Evolutionary conservation across 2,329 filamentous ascomycete species (phyloP).

Genomic region (Fusarium sp.): DNA sequence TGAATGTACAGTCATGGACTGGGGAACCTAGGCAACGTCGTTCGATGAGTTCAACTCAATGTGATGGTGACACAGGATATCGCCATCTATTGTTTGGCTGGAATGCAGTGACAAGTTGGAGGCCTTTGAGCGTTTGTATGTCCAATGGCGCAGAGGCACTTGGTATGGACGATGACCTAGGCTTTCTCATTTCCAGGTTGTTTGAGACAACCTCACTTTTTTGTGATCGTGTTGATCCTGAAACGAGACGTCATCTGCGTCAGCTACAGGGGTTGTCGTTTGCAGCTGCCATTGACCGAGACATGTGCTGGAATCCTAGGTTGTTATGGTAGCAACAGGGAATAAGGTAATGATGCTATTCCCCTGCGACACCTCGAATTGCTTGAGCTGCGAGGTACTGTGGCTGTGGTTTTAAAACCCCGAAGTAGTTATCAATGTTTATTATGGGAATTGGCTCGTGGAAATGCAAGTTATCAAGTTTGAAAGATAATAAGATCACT

Average conservation of each 20-base stretch:
- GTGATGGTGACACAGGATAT: slow-evolving; percentile 4
- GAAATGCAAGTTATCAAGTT: not conserved
- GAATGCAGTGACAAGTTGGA: slow-evolving; percentile 21
- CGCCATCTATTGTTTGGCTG: not conserved
- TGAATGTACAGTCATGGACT: slow-evolving; percentile 12
- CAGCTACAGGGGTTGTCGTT: slow-evolving; percentile 12
- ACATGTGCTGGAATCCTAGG: slow-evolving; percentile 25
- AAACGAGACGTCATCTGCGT: slow-evolving; percentile 36
- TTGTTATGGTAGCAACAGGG: slow-evolving; percentile 28
- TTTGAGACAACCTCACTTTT: slow-evolving; percentile 23
- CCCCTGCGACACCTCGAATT: not conserved
- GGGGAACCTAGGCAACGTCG: slow-evolving; percentile 28
- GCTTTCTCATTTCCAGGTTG: not conserved
- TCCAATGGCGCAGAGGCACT: slow-evolving; percentile 5
- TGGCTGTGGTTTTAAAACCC: not conserved
- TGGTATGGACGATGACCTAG: slow-evolving; percentile 18
- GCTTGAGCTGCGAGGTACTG: not conserved
- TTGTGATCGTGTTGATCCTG: slow-evolving; percentile 19
- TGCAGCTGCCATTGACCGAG: not conserved
- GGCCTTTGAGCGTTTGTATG: slow-evolving; percentile 1
- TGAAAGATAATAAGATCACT: not conserved
- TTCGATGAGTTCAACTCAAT: not conserved
- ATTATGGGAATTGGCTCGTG: not conserved
- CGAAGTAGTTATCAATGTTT: not conserved
- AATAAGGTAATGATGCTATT: slow-evolving; percentile 13